Evolutionary conservation across 495 filamentous ascomycete genomes (phyloP), one percentile per base, ranked within the genome.

Genomic region (Penicillium chermesinum): DNA sequence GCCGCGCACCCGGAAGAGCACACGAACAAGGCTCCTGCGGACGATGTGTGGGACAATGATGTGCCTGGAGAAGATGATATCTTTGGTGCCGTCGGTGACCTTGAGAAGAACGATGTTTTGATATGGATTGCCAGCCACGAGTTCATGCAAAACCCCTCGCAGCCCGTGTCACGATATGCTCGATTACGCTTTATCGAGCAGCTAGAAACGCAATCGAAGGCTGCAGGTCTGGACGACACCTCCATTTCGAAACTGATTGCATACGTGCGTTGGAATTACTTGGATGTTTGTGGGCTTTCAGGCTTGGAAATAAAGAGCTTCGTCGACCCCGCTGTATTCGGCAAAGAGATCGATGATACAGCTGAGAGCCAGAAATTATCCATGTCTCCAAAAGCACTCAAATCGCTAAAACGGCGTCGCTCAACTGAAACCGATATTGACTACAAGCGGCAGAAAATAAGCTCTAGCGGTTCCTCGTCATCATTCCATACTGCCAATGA

Each of bases 181-280:
- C 44, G 65, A 13, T 41, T 40, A 4, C 30, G 44, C 5, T 71
- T 67, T n/a, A 38, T 48, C 2, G 12, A 27, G 0, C 55, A 63
- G 10, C 14, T 69, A 1, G 49, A 51, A 27, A 25, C 17, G 1
- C 38, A 55, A 18, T 58, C 58, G 9, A 13, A n/a, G 0, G 30
- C 32, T 0, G 33, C 38, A 9, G 61, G 58, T 7, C 48, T 66
- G 44, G 16, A 53, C 21, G 21, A 49, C 13, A n/a, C 10, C 2
- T 14, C 14, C 0, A 41, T 57, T 0, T 30, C 54, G 37, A 13
- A 16, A 0, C 41, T 69, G 18, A 44, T 66, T 5, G 38, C 38
- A 9, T 58, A 58, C 33, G 45, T 65, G 18, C 61, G 57, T 35
- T 50, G 38, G 21, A 35, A 45, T 2, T 71, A 62, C 46, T 45